These are phyloP conservation scores for Saccharomycopsis microspora DNA, from an alignment of 805 yeast species.

Conservation along the genomic window DNA sequence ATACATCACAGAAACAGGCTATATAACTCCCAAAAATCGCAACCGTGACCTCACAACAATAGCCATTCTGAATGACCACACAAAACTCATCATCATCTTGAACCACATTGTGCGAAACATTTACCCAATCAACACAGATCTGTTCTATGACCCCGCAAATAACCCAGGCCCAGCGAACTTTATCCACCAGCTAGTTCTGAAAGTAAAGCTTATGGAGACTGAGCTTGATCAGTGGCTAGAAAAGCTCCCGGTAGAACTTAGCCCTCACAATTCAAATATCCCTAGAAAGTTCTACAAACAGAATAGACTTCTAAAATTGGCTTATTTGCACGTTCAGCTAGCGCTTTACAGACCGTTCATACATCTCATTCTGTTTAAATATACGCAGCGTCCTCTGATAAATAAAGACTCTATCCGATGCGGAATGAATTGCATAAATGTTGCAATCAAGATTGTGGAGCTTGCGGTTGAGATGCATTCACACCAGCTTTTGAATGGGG, in stretches of 20 bases:
- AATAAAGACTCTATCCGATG: slow-evolving; percentile 57
- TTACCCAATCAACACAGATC: slow-evolving; percentile 54
- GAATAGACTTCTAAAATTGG: slow-evolving; percentile 58
- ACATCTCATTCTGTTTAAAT: slow-evolving; percentile 62
- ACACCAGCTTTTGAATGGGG: slow-evolving; percentile 61
- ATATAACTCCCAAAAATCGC: slow-evolving; percentile 28
- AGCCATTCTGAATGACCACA: slow-evolving; percentile 71
- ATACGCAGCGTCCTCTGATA: slow-evolving; percentile 22
- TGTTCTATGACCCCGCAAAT: slow-evolving; percentile 10
- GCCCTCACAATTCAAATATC: slow-evolving; percentile 42
- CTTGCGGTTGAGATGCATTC: slow-evolving; percentile 72
- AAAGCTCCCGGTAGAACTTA: slow-evolving; percentile 56
- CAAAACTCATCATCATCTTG: slow-evolving; percentile 58
- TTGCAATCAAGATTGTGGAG: slow-evolving; percentile 72
- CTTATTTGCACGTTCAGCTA: slow-evolving; percentile 67
- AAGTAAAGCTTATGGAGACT: slow-evolving; percentile 52
- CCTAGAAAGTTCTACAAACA: slow-evolving; percentile 50
- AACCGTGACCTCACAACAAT: slow-evolving; percentile 20
- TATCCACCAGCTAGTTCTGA: slow-evolving; percentile 16
- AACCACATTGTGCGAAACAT: slow-evolving; percentile 60
- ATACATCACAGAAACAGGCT: slow-evolving; percentile 59
- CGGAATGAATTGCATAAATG: slow-evolving; percentile 75
- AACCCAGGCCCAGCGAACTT: slow-evolving; percentile 15
- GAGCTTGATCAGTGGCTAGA: slow-evolving; percentile 66
- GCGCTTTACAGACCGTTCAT: slow-evolving; percentile 82